Evolutionary conservation across 306 rosid species (phyloP).

Genomic region (Malus orientalis): DNA sequence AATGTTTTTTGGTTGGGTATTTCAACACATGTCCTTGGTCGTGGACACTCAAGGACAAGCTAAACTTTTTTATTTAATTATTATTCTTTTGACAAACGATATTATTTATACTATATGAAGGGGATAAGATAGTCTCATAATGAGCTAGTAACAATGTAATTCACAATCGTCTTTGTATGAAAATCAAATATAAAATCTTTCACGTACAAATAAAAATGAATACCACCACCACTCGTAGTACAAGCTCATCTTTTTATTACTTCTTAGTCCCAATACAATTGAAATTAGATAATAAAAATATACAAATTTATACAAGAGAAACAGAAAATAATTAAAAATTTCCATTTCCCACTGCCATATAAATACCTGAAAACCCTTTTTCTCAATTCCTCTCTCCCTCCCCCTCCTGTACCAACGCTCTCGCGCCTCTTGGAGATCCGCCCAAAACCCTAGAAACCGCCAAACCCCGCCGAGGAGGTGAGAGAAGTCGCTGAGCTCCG

Average conservation of each 20-base stretch:
- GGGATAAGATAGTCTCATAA: accelerated
- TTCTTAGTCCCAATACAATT: not conserved
- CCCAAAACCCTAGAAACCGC: constrained; percentile 36
- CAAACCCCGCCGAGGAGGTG: constrained; percentile 25
- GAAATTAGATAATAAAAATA: not conserved
- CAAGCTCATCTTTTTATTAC: too few species aligned
- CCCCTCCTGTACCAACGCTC: not conserved
- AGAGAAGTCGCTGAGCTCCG: constrained; percentile 23
- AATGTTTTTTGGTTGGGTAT: not conserved
- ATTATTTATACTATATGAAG: accelerated
- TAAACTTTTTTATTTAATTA: not conserved
- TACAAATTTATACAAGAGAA: not conserved
- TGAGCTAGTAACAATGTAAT: accelerated
- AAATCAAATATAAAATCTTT: accelerated
- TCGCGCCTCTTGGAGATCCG: constrained; percentile 41
- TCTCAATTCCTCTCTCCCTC: not conserved
- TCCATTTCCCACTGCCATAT: not conserved
- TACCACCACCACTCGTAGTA: too few species aligned
- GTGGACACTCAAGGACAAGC: not conserved
- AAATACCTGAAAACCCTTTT: constrained; percentile 1
- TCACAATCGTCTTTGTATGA: accelerated
- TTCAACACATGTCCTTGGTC: not conserved
- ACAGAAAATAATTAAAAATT: not conserved
- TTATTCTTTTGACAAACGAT: not conserved
- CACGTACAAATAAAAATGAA: too few species aligned